phyloP scores from a whole-genome alignment of 345 rosid species.

The Rhodamnia argentea region DNA sequence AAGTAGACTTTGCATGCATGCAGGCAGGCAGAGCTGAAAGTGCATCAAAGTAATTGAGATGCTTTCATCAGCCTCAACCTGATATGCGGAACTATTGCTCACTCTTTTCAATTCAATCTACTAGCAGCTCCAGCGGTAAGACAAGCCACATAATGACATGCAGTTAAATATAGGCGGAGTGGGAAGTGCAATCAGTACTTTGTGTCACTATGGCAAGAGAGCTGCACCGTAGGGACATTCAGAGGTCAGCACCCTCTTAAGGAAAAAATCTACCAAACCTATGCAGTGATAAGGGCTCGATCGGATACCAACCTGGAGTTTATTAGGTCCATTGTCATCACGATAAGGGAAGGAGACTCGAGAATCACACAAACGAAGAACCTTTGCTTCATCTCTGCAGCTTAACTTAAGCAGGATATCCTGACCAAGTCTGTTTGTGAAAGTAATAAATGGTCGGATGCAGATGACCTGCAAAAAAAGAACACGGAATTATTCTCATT shows the following conservation, averaged over 20 bases:
- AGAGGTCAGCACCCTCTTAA: background rate
- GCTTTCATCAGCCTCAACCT: background rate
- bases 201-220: background rate
- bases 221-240: background rate
- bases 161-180: background rate
- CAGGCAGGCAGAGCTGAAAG: background rate
- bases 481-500: background rate
- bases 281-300: background rate
- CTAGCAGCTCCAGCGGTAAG: background rate
- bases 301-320: slow-evolving; percentile 58
- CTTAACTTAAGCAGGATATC: slow-evolving; percentile 58
- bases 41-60: background rate
- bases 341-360: slow-evolving; percentile 55
- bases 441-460: slow-evolving; percentile 87
- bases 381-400: slow-evolving; percentile 69
- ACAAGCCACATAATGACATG: background rate
- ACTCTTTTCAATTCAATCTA: background rate
- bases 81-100: background rate
- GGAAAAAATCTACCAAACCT: background rate
- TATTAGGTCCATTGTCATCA: slow-evolving; percentile 43
- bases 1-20: background rate
- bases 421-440: slow-evolving; percentile 87
- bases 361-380: slow-evolving; percentile 71
- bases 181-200: background rate
- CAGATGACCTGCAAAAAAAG: slow-evolving; percentile 52